Conservation (phyloP, 371 early-diverging fungal species). For the Syncephalastrum sp. region DNA sequence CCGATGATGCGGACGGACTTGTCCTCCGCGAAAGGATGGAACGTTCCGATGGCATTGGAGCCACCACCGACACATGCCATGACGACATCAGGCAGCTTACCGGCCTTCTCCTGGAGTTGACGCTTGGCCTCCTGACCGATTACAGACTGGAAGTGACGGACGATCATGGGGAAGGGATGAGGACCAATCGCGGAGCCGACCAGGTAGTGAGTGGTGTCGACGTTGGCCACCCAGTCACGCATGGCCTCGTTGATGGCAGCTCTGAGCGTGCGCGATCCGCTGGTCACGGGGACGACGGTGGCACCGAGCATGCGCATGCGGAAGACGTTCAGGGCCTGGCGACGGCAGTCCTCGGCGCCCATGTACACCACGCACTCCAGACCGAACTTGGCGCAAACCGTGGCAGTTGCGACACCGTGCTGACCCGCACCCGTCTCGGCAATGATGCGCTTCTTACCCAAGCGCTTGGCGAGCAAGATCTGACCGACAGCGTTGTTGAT, state of each 20-base stretch:
- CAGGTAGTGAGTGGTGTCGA: slow-evolving; percentile 90
- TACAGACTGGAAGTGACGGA: slow-evolving; percentile 95
- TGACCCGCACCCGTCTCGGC: slow-evolving; percentile 99
- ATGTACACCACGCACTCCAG: slow-evolving; percentile 95
- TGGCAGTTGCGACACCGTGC: slow-evolving; percentile 98
- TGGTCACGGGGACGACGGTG: slow-evolving; percentile 83
- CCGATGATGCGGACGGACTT: slow-evolving; percentile 81
- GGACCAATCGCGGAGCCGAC: slow-evolving; percentile 97
- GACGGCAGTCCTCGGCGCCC: slow-evolving; percentile 94
- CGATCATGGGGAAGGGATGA: slow-evolving; percentile 93
- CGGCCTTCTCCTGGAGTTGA: slow-evolving; percentile 79
- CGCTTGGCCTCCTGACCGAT: slow-evolving; percentile 85
- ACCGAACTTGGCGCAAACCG: slow-evolving; percentile 97
- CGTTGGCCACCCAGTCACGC: slow-evolving; percentile 98
- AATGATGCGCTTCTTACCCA: slow-evolving; percentile 96
- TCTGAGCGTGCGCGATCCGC: slow-evolving; percentile 86
- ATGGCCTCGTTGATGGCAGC: slow-evolving; percentile 98
- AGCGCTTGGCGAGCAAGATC: slow-evolving; percentile 86
- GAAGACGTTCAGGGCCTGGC: slow-evolving; percentile 96
- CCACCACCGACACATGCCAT: slow-evolving; percentile 96
- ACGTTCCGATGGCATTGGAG: slow-evolving; percentile 95
- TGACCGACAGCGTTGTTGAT: slow-evolving; percentile 98
- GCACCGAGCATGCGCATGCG: slow-evolving; percentile 94
- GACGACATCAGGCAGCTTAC: slow-evolving; percentile 88
- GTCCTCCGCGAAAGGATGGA: slow-evolving; percentile 91